Percentiles rank a stretch among this genome's conserved stretches.
Evolutionary conservation across 2,329 filamentous ascomycete species (phyloP).

Genomic region (Fusarium sp.): DNA sequence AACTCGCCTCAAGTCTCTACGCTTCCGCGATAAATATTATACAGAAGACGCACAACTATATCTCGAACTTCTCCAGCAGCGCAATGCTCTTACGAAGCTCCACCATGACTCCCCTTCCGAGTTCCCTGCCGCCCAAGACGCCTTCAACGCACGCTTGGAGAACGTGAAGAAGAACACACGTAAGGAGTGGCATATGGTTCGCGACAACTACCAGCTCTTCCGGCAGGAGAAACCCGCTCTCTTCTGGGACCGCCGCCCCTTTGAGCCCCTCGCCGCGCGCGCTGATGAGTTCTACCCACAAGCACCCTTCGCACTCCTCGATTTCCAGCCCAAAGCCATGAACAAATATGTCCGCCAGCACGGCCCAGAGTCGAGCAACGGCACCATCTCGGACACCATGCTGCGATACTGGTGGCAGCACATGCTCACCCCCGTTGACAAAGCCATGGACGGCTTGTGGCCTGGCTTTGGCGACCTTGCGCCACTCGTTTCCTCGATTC

Average conservation of each 20-base stretch:
- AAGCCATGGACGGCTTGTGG: slow-evolving; percentile 65
- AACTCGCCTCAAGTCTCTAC: slow-evolving; percentile 48
- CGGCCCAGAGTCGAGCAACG: slow-evolving; percentile 58
- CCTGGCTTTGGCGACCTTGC: slow-evolving; percentile 70
- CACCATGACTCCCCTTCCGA: slow-evolving; percentile 39
- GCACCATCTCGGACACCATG: slow-evolving; percentile 66
- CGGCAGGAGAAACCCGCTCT: slow-evolving; percentile 65
- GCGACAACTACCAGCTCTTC: slow-evolving; percentile 68
- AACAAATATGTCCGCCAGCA: slow-evolving; percentile 62
- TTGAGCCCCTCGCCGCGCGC: slow-evolving; percentile 74
- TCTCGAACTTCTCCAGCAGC: slow-evolving; percentile 52
- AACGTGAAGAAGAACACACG: slow-evolving; percentile 51
- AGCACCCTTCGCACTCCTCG: slow-evolving; percentile 69
- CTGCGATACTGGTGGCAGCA: slow-evolving; percentile 59
- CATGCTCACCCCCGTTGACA: slow-evolving; percentile 58
- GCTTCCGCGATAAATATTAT: slow-evolving; percentile 47
- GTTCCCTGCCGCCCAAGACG: slow-evolving; percentile 49
- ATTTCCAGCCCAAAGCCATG: slow-evolving; percentile 72
- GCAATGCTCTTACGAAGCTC: slow-evolving; percentile 44
- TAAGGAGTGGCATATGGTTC: slow-evolving; percentile 55
- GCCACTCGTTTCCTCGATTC: slow-evolving; percentile 61
- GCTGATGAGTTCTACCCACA: slow-evolving; percentile 76
- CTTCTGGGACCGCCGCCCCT: slow-evolving; percentile 76
- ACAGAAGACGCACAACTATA: slow-evolving; percentile 41
- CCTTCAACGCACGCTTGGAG: slow-evolving; percentile 54